Evolutionary conservation across 2,329 filamentous ascomycete genomes (phyloP), one percentile per base, ranked within the genome.

Genomic region (Chrysoporthe austroafricana): DNA sequence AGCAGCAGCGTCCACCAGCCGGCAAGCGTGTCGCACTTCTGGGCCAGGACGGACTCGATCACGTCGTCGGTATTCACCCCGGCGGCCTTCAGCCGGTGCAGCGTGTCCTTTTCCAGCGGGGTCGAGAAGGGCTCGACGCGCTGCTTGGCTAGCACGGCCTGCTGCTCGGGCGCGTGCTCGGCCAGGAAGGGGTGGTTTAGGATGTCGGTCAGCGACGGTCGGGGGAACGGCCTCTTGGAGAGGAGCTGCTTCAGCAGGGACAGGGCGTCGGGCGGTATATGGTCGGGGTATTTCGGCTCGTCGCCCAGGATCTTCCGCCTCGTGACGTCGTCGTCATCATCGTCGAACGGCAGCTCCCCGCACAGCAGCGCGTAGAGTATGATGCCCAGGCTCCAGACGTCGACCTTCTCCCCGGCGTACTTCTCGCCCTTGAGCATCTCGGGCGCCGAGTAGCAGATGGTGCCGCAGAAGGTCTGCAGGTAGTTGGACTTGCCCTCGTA

Each of bases 341-440:
- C 96, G 79, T 99, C 96, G 74, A 97, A 99, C 0, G 96, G 96
- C 52, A 99, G 84, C 79, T 96, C 93, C 66, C 93, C 93, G 70
- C 90, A 93, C 36, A 96, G 82, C 67, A 96, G 81, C 61, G 93
- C 92, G 75, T 94, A 96, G 1, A 96, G 83, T 69, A 96, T 96
- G 66, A 96, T 90, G 14, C 93, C 92, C 72, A 96, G 77, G 75
- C 93, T 96, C 93, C 93, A 99, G 4, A 99, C 94, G 75, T 99
- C 96, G 61, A 99, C 95, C 81, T 97, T 98, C 81, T 97, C 94
- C 36, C 94, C 95, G 0, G 94, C 96, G 77, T 99, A 99, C 79
- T 97, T 98, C 78, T 99, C 96, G 50, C 94, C 96, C 78, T 96
- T 97, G 52, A 99, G 85, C 96, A 99, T 99, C 79, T 99, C 96